A percentile compares a stretch with the other conserved stretches of the same genome.
phyloP scores from a whole-genome alignment of 1,284 basidiomycete genomes.

The Testicularia cyperi region DNA sequence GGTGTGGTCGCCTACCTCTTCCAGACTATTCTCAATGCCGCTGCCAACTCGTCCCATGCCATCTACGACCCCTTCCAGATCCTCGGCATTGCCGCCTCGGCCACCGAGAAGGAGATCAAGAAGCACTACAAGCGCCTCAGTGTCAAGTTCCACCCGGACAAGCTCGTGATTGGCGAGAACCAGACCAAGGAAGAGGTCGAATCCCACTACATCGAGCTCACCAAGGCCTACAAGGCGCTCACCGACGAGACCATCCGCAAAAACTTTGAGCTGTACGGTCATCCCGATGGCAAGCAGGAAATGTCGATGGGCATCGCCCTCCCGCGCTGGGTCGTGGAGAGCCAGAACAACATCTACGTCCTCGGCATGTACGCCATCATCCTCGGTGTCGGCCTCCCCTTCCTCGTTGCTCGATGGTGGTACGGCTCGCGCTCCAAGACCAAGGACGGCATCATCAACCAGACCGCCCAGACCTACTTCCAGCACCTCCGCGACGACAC shows the following conservation, averaged over 20 bases:
- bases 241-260: conserved; percentile 91
- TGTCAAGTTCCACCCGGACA: conserved; percentile 78
- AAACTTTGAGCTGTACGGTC: conserved; percentile 87
- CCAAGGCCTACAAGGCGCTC: conserved; percentile 96
- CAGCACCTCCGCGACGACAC: conserved; percentile 80
- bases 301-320: conserved; percentile 94
- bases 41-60: conserved; percentile 60
- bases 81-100: conserved; percentile 78
- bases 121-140: conserved; percentile 89
- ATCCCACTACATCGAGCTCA: conserved; percentile 84
- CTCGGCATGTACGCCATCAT: conserved; percentile 82
- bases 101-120: conserved; percentile 88
- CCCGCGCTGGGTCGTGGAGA: conserved; percentile 89
- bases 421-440: conserved; percentile 87
- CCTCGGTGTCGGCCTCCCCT: conserved; percentile 83
- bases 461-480: conserved; percentile 87
- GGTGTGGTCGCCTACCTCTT: conserved; percentile 71
- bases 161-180: conserved; percentile 77
- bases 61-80: conserved; percentile 92
- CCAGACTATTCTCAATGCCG: conserved; percentile 67
- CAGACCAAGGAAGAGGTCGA: conserved; percentile 88
- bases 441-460: conserved; percentile 84
- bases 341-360: conserved; percentile 87
- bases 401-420: conserved; percentile 87
- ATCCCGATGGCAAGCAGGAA: conserved; percentile 95